Evolutionary conservation across 2,329 filamentous ascomycete genomes (phyloP).

Genomic region (Rugonectria rugulosa): DNA sequence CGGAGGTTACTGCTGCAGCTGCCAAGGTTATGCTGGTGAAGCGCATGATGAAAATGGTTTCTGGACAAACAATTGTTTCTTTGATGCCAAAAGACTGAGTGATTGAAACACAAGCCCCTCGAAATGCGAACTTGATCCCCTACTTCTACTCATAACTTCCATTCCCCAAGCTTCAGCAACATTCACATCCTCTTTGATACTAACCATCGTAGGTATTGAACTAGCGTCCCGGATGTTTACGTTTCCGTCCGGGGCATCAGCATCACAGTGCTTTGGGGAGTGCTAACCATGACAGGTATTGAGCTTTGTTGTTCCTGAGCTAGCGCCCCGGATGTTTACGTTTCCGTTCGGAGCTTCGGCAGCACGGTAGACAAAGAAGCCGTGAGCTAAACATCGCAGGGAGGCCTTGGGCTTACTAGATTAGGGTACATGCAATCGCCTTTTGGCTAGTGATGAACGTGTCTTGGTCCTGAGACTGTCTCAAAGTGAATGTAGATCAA

Average conservation of each 20-base stretch:
- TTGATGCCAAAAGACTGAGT: background rate
- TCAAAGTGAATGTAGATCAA: no score
- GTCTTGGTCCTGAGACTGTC: no score
- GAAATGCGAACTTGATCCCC: background rate
- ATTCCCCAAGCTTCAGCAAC: background rate
- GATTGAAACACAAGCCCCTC: background rate
- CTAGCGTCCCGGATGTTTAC: no score
- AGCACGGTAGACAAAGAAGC: background rate
- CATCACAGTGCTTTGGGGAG: no score
- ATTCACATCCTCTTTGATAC: background rate
- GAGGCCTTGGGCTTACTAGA: background rate
- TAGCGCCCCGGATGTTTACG: conserved; percentile 3
- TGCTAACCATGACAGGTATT: no score
- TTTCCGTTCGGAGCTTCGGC: conserved; percentile 12
- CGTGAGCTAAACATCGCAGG: background rate
- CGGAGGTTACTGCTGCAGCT: conserved; percentile 28
- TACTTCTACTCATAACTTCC: background rate
- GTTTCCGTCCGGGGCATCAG: no score
- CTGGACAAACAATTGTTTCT: no score
- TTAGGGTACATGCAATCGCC: background rate
- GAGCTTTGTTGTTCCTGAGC: background rate
- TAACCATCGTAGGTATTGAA: no score
- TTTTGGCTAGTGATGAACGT: background rate
- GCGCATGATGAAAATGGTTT: conserved; percentile 35
- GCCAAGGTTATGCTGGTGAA: conserved; percentile 32